phyloP scores from a whole-genome alignment of 73 alveolate species.

The Paramecium sexaurelia region DNA sequence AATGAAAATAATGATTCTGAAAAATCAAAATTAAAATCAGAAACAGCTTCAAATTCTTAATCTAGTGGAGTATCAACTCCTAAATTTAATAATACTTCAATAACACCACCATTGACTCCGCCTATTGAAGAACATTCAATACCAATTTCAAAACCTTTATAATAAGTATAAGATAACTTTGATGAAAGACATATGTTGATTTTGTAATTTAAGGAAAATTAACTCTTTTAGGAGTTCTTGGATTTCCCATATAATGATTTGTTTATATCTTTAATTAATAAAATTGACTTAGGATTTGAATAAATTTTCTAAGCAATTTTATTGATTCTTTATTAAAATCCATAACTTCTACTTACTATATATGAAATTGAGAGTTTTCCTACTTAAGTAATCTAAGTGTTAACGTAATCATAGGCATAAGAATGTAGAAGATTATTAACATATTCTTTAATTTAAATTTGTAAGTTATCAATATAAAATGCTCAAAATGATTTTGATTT shows the following conservation, averaged over 20 bases:
- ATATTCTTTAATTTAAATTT: not conserved
- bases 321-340: not conserved
- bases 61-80: slow-evolving; percentile 27
- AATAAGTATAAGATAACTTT: not conserved
- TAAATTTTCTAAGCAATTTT: not conserved
- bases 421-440: not conserved
- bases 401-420: not conserved
- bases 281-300: slow-evolving; percentile 31
- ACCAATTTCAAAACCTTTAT: not conserved
- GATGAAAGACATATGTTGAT: slow-evolving; percentile 11
- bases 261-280: not conserved
- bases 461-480: not conserved
- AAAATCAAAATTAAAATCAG: slow-evolving; percentile 11
- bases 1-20: not conserved
- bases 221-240: not conserved
- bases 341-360: not conserved
- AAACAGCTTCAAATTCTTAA: not conserved
- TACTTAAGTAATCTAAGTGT: not conserved
- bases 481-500: not conserved
- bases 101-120: slow-evolving; percentile 1
- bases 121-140: not conserved
- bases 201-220: not conserved
- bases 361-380: not conserved
- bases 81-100: not conserved
- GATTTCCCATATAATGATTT: not conserved